Evolutionary conservation across 139 green algal genomes (phyloP).

Genomic region (Zygnema circumcarinatum): DNA sequence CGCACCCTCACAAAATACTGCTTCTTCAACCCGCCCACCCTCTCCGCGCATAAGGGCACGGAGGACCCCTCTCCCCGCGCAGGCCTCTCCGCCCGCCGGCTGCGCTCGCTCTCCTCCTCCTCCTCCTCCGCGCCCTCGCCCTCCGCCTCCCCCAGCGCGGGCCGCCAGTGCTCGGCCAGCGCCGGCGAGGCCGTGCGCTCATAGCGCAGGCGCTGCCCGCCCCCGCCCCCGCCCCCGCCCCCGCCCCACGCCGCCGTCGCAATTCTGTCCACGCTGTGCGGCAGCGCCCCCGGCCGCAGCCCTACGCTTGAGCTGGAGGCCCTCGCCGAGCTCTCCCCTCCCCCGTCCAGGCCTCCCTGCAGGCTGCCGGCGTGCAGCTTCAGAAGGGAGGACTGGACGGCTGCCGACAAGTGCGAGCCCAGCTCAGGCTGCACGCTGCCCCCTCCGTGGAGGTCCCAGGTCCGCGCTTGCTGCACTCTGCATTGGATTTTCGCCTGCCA

Average conservation of each 20-base stretch:
- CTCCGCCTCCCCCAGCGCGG: neutral
- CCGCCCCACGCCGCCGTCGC: too few relatives aligned
- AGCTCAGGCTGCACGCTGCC: neutral
- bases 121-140: neutral
- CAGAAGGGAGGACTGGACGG: neutral
- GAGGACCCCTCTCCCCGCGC: neutral
- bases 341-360: too few relatives aligned
- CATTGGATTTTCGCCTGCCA: neutral
- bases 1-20: neutral
- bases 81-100: neutral
- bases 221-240: too few relatives aligned
- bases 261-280: too few relatives aligned
- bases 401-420: neutral
- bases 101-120: neutral
- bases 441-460: neutral
- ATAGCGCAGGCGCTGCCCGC: too few relatives aligned
- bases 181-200: neutral
- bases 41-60: constrained; percentile 5
- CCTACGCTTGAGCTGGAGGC: neutral
- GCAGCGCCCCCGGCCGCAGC: neutral
- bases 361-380: too few relatives aligned
- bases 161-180: neutral
- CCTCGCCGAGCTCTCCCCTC: too few relatives aligned
- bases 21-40: neutral
- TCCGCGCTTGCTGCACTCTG: neutral